Conservation (phyloP, 345 rosid genomes). For the Populus euphratica region DNA sequence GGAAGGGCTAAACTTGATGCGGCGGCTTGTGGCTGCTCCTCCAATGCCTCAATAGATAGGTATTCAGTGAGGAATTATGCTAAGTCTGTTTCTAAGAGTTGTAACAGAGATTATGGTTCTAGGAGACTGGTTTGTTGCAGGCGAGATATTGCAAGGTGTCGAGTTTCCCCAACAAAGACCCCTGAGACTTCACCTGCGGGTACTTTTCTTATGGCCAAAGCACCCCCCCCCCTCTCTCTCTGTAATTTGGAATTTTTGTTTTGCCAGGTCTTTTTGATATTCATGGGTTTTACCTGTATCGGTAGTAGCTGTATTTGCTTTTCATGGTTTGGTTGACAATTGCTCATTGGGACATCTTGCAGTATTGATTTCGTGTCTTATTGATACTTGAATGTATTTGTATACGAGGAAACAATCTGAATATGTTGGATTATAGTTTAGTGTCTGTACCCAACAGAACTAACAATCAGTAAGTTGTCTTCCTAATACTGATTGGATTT, state of each 20-base stretch:
- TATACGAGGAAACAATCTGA: not conserved
- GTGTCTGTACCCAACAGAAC: not conserved
- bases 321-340: not conserved
- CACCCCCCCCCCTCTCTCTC: not conserved
- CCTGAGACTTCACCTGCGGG: constrained; percentile 54
- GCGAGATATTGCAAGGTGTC: constrained; percentile 40
- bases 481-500: not conserved
- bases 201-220: constrained; percentile 20
- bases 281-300: not conserved
- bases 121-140: constrained; percentile 49
- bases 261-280: not conserved
- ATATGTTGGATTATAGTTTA: not conserved
- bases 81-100: constrained; percentile 29
- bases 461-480: not conserved
- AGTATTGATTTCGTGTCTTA: not conserved
- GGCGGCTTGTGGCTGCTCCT: constrained; percentile 59
- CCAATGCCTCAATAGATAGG: constrained; percentile 46
- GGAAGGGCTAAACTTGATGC: constrained; percentile 56
- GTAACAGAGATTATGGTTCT: constrained; percentile 26
- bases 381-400: not conserved
- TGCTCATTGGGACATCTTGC: not conserved
- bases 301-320: not conserved
- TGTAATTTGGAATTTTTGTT: not conserved
- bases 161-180: constrained; percentile 60
- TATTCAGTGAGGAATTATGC: constrained; percentile 32